Evolutionary conservation across 768 basidiomycete genomes (phyloP).

Genomic region (Lactarius pseudohatsudake): DNA sequence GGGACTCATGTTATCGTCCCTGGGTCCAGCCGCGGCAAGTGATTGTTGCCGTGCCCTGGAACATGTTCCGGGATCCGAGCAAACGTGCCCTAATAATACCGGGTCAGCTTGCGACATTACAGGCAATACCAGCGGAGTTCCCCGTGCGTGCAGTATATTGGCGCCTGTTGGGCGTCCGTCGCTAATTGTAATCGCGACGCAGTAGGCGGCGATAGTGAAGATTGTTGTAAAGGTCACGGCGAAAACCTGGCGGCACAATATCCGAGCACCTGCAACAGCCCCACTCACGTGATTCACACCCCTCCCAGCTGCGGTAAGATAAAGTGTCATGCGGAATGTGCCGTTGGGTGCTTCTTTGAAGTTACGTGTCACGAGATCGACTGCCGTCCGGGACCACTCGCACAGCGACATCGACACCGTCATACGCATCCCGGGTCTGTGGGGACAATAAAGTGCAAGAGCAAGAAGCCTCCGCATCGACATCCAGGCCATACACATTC

Average conservation of each 20-base stretch:
- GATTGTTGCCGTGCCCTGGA: slow-evolving; percentile 5
- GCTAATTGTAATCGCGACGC: not conserved
- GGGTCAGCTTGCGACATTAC: not conserved
- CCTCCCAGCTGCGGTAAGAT: not conserved
- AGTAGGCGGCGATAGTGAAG: not conserved
- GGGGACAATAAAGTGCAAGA: not conserved
- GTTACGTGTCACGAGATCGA: not conserved
- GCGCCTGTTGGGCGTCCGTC: not conserved
- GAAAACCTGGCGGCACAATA: not conserved
- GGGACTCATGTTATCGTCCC: not conserved
- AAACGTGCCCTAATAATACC: not conserved
- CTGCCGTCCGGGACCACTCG: not conserved
- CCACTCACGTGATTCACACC: not conserved
- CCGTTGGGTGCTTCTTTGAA: not conserved
- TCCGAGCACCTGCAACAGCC: not conserved
- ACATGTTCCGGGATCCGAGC: not conserved
- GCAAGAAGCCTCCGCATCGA: not conserved
- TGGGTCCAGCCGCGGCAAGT: not conserved
- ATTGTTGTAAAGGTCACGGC: not conserved
- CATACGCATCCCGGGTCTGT: not conserved
- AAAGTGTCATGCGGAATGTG: not conserved
- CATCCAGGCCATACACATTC: not conserved
- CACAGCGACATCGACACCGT: not conserved
- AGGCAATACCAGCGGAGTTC: not conserved
- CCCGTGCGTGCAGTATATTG: not conserved